phyloP scores from a whole-genome alignment of 2,329 filamentous ascomycete species.

The Cordyceps javanica region DNA sequence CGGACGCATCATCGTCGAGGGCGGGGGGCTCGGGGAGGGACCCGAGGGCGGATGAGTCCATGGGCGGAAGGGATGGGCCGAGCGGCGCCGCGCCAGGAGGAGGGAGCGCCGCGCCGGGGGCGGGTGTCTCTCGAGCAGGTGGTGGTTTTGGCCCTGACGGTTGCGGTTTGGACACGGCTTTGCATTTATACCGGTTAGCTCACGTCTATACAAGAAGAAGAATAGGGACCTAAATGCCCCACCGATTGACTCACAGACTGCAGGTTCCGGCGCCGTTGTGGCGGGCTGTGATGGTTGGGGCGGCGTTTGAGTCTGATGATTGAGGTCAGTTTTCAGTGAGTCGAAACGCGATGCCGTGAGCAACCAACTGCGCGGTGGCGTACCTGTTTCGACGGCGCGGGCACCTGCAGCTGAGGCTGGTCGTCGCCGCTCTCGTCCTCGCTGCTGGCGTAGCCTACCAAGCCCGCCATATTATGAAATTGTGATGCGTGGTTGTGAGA shows the following conservation, averaged over 20 bases:
- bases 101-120: conserved; percentile 11
- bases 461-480: conserved; percentile 29
- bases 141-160: neutral
- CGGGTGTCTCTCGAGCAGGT: conserved; percentile 12
- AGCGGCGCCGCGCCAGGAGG: conserved; percentile 27
- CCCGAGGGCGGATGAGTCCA: conserved; percentile 15
- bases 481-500: neutral
- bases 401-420: neutral
- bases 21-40: neutral
- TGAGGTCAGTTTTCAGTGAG: neutral
- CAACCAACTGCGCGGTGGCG: neutral
- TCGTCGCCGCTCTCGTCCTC: conserved; percentile 36
- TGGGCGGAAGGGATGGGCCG: conserved; percentile 33
- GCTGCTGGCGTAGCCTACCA: conserved; percentile 47
- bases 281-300: neutral
- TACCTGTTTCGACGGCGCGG: neutral
- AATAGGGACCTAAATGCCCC: neutral
- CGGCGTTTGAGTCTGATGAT: neutral
- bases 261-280: neutral
- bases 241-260: neutral
- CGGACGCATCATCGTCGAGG: conserved; percentile 8
- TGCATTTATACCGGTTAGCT: neutral
- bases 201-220: neutral
- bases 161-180: neutral
- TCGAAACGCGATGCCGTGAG: no score